Evolutionary conservation across 495 filamentous ascomycete species (phyloP).

Genomic region (Penicillium soppii): DNA sequence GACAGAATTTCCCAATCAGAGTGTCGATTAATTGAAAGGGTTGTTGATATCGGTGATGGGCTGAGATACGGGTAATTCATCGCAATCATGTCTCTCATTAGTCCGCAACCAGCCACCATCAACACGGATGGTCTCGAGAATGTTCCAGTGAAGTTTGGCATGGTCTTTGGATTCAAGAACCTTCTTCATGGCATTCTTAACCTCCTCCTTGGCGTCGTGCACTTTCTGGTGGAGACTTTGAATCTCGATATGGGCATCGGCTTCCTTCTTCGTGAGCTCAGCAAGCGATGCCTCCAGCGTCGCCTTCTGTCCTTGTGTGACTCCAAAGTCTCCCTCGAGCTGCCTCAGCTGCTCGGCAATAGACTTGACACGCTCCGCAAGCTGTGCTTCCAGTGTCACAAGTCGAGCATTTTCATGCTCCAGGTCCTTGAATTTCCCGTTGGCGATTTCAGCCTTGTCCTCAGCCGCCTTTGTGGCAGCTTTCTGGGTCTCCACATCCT

Average conservation of each 20-base stretch:
- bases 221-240: background rate
- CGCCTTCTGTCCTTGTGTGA: background rate
- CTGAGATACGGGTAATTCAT: background rate
- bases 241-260: background rate
- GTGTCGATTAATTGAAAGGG: background rate
- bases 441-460: background rate
- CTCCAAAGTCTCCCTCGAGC: background rate
- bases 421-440: background rate
- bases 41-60: background rate
- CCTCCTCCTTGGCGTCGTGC: background rate
- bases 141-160: slow-evolving; percentile 4
- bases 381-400: background rate
- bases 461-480: background rate
- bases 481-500: background rate
- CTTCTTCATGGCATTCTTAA: background rate
- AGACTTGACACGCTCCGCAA: background rate
- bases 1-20: too few relatives aligned
- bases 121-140: slow-evolving; percentile 3
- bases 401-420: background rate
- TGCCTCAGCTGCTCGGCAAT: background rate
- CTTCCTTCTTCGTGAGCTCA: background rate
- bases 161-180: background rate
- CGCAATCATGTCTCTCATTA: background rate
- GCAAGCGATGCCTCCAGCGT: background rate
- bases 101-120: slow-evolving; percentile 4